phyloP scores from a whole-genome alignment of 2,329 filamentous ascomycete species.

The Xylaria sp. region DNA sequence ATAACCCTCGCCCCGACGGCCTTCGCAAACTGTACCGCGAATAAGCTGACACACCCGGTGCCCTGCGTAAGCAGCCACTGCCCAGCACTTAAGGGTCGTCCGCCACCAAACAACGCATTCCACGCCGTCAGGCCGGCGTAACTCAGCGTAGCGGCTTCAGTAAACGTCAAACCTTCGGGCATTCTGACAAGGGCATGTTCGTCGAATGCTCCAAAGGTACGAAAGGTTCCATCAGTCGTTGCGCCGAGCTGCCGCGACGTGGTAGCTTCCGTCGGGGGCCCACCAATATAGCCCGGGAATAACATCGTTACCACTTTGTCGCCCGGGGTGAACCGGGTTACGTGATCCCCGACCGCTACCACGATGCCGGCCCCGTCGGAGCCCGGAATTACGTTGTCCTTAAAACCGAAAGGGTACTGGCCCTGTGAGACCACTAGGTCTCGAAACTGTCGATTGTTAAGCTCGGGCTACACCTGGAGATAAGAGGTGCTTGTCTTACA shows the following conservation, averaged over 20 bases:
- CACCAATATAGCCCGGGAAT: slow-evolving; percentile 41
- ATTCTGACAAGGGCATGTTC: slow-evolving; percentile 69
- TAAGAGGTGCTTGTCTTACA: slow-evolving; percentile 26
- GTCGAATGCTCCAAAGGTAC: slow-evolving; percentile 47
- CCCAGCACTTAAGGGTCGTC: slow-evolving; percentile 47
- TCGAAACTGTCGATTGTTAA: slow-evolving; percentile 37
- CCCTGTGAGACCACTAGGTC: slow-evolving; percentile 42
- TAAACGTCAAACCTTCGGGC: slow-evolving; percentile 60
- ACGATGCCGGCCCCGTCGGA: slow-evolving; percentile 66
- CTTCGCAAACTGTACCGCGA: slow-evolving; percentile 55
- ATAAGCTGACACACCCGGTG: slow-evolving; percentile 55
- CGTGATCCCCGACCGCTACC: slow-evolving; percentile 58
- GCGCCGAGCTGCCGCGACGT: slow-evolving; percentile 42
- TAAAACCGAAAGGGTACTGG: slow-evolving; percentile 25
- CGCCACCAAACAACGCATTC: slow-evolving; percentile 66
- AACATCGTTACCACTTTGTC: slow-evolving; percentile 60
- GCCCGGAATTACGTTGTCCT: slow-evolving; percentile 41
- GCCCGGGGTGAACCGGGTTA: slow-evolving; percentile 61
- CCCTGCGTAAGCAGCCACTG: slow-evolving; percentile 54
- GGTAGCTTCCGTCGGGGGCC: slow-evolving; percentile 32
- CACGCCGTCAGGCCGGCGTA: slow-evolving; percentile 63
- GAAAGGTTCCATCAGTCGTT: slow-evolving; percentile 49
- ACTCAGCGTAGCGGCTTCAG: slow-evolving; percentile 61
- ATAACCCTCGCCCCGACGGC: slow-evolving; percentile 65
- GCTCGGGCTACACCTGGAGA: slow-evolving; percentile 21